phyloP scores from a whole-genome alignment of 345 rosid species.

The Moringa oleifera region DNA sequence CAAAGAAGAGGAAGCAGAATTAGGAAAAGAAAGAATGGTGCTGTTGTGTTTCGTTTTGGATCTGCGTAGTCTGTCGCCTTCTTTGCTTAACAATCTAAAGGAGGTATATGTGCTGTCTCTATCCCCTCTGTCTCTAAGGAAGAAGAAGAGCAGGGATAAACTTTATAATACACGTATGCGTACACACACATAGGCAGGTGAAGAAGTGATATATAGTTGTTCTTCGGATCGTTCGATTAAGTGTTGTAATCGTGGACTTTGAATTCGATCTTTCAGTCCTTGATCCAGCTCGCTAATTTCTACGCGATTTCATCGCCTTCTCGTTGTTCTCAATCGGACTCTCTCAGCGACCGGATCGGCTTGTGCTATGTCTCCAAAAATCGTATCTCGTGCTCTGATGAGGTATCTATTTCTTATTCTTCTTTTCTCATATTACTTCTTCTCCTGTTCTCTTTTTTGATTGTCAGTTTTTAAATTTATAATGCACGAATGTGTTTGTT shows the following conservation, averaged over 20 bases:
- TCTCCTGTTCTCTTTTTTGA: conserved; percentile 7
- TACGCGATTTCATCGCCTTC: conserved; percentile 44
- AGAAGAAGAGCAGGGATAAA: no score
- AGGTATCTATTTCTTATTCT: conserved; percentile 32
- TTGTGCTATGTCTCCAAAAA: conserved; percentile 53
- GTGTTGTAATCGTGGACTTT: conserved; percentile 16
- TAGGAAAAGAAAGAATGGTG: conserved; percentile 46
- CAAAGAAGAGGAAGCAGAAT: conserved; percentile 4
- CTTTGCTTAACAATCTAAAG: conserved; percentile 51
- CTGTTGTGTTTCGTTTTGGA: conserved; percentile 66
- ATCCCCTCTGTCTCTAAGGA: neutral
- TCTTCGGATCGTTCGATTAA: conserved; percentile 4
- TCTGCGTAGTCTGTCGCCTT: conserved; percentile 56
- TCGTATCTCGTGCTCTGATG: conserved; percentile 43
- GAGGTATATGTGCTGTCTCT: conserved; percentile 41
- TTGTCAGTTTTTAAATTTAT: conserved; percentile 7
- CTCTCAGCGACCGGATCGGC: conserved; percentile 55
- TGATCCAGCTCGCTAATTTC: conserved; percentile 68
- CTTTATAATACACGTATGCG: neutral
- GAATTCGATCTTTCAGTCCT: conserved; percentile 36
- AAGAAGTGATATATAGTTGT: neutral
- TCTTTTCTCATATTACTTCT: no score
- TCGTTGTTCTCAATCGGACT: conserved; percentile 23
- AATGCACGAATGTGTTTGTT: conserved; percentile 6
- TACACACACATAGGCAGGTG: no score